Base-by-base conservation (phyloP, 2,329 filamentous ascomycete genomes). In the Pseudogymnoascus sp. region DNA sequence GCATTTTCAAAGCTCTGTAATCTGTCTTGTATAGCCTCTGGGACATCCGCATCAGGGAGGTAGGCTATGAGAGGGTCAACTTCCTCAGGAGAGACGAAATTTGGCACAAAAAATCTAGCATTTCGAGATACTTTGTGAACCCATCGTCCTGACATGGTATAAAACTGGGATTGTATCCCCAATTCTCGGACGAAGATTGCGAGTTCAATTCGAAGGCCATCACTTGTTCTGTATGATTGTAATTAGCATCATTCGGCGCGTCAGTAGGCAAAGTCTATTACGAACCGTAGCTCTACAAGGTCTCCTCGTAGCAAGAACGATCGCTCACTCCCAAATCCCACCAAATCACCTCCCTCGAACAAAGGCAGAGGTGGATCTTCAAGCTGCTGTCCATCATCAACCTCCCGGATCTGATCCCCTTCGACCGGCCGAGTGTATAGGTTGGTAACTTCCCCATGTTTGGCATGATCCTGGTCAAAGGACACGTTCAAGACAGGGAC, bases 111-210 rank as follows among this genome's bases (percentile, higher is more conserved):
- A 66, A 81, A 83, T 25, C 74, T 72, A 38, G 79, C 71, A 11
- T 65, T 61, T 11, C 64, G 66, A 6, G 75, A 69, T 3, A 21
- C 61, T 14, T 73, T 68, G 66, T 80, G 75, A 18, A 75, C 64
- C 80, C 81, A 83, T 64, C 75, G 76, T 8, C 82, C 82, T 60
- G 77, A 74, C 69, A 80, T 76, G 5, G 78, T 79, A 69, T 80
- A 80, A 69, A 81, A 81, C 63, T 84, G 81, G 37, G 72, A 74
- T 28, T 75, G 69, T 3, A 36, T 67, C 1, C 72, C 73, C 21
- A 81, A 40, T 44, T 77, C 72, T 56, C 77, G 76, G 3, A 82
- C 73, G 65, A 78, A 82, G 28, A 84, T 77, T 4, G 77, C 81
- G 56, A 84, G 72, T 12, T 80, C 71, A 25, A 63, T 67, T 21